Conservation (phyloP, 2,329 filamentous ascomycete species). For the Blastomyces gilchristii region DNA sequence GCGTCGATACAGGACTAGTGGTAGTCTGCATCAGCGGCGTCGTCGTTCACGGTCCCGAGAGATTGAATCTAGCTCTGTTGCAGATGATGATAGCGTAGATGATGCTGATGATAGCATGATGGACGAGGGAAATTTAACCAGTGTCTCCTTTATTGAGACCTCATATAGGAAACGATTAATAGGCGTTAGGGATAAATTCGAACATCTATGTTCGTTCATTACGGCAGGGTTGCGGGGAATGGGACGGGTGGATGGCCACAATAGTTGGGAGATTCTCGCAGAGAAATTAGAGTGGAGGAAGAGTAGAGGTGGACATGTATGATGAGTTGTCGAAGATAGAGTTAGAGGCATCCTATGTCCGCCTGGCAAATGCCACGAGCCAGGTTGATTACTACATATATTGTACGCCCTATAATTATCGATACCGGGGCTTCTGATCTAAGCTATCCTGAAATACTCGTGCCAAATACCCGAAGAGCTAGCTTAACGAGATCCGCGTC, state of each 20-base stretch:
- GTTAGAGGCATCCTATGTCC: not conserved
- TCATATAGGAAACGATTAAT: slow-evolving; percentile 45
- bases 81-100: slow-evolving; percentile 20
- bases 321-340: not conserved
- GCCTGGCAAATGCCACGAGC: not conserved
- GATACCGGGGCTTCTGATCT: not conserved
- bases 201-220: slow-evolving; percentile 58
- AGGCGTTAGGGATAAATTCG: slow-evolving; percentile 53
- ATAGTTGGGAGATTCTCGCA: slow-evolving; percentile 68
- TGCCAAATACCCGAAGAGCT: not conserved
- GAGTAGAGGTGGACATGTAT: slow-evolving; percentile 1
- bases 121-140: slow-evolving; percentile 32
- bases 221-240: slow-evolving; percentile 63
- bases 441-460: not conserved
- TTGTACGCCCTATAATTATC: not conserved
- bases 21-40: slow-evolving; percentile 10
- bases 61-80: slow-evolving; percentile 16
- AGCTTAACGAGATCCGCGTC: not conserved
- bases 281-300: slow-evolving; percentile 58
- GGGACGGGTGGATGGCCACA: slow-evolving; percentile 61
- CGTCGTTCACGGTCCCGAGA: slow-evolving; percentile 8
- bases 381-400: not conserved
- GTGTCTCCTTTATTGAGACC: slow-evolving; percentile 29
- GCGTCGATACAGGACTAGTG: slow-evolving; percentile 7
- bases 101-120: slow-evolving; percentile 28